Percentiles rank a stretch among this genome's conserved stretches.
Conservation (phyloP, 331 rosid species). For the Prunus yedoensis region DNA sequence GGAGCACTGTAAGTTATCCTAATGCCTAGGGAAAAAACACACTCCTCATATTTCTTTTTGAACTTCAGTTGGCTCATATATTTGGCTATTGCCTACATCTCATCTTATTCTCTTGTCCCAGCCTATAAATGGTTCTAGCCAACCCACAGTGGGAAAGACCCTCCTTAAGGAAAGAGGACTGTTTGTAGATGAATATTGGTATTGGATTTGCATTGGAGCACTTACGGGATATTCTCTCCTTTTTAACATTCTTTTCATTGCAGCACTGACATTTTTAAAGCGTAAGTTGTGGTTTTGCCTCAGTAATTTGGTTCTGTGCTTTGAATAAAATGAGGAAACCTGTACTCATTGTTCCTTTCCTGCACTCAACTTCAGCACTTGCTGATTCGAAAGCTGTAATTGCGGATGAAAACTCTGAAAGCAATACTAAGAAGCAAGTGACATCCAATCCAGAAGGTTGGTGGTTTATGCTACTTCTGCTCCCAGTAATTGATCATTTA, state of each 20-base stretch:
- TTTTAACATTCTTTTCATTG: constrained; percentile 27
- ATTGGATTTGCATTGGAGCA: constrained; percentile 37
- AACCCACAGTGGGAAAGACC: constrained; percentile 34
- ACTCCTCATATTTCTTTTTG: not conserved
- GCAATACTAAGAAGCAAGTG: constrained; percentile 8
- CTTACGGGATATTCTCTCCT: constrained; percentile 35
- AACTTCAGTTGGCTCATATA: not conserved
- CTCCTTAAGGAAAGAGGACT: constrained; percentile 38
- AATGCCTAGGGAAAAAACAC: not conserved
- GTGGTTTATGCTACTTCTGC: not conserved
- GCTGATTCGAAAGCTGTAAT: constrained; percentile 44
- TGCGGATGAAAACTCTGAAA: constrained; percentile 30
- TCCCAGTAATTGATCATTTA: not conserved
- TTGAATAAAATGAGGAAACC: not conserved
- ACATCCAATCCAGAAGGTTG: constrained; percentile 27
- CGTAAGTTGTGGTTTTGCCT: constrained; percentile 21
- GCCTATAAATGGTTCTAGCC: constrained; percentile 27
- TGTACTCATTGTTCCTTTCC: not conserved
- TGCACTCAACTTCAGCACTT: constrained; percentile 44
- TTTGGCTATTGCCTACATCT: not conserved
- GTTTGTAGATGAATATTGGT: constrained; percentile 26
- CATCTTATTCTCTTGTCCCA: constrained; percentile 2
- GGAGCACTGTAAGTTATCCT: constrained; percentile 29
- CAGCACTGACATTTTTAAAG: constrained; percentile 34
- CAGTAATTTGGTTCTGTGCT: constrained; percentile 1